Conservation (phyloP, 139 green algal genomes). For the Chlorella sp. region DNA sequence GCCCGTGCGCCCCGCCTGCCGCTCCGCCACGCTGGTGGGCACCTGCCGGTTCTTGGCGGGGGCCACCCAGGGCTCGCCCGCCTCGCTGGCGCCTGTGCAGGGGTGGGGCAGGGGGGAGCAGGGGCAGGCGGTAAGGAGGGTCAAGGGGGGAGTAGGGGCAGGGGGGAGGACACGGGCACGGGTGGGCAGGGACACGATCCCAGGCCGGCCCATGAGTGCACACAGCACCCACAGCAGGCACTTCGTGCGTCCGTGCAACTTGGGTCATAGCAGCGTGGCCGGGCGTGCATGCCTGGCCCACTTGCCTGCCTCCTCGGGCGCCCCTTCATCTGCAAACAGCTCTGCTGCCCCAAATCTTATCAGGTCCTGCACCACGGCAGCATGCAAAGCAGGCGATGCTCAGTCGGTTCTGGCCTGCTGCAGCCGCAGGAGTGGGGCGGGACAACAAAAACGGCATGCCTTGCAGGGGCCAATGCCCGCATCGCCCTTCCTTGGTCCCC, state of each 20-base stretch:
- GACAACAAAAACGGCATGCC: background rate
- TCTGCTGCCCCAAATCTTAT: conserved; percentile 10
- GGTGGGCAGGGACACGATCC: too few species aligned
- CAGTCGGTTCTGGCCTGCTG: background rate
- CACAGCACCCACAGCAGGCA: background rate
- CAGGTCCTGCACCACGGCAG: conserved; percentile 10
- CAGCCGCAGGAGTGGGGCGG: background rate
- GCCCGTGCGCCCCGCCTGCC: conserved; percentile 18
- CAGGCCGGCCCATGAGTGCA: too few species aligned
- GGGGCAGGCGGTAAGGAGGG: too few species aligned
- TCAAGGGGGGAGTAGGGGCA: too few species aligned
- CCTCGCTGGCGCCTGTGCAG: background rate
- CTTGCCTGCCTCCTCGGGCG: background rate
- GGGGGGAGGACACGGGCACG: background rate
- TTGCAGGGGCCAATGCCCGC: background rate
- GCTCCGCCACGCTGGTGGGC: background rate
- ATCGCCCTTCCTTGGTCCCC: background rate
- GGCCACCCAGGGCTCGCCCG: background rate
- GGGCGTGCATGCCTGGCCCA: background rate
- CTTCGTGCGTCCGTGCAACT: too few species aligned
- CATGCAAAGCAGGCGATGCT: background rate
- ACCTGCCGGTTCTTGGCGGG: background rate
- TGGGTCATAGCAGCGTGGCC: background rate
- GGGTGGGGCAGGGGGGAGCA: too few species aligned
- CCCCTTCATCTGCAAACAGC: conserved; percentile 26